A percentile compares a stretch with the other conserved stretches of the same genome.
These are phyloP conservation scores for Groenewaldozyma sp. DNA, from an alignment of 1,139 yeast genomes.

Conservation along the genomic window DNA sequence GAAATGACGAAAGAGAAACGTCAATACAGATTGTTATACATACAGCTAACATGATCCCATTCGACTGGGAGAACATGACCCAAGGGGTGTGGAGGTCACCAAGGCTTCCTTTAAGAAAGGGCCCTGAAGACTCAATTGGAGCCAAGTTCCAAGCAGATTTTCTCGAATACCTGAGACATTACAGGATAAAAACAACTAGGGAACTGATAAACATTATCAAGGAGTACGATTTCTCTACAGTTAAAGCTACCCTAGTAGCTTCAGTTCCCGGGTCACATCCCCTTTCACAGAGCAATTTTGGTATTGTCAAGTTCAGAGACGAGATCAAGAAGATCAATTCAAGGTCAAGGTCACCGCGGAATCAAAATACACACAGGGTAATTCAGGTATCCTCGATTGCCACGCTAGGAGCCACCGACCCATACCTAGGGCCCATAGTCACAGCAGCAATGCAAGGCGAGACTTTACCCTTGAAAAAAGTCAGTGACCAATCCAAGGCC, in stretches of 20 bases:
- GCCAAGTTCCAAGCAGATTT: conserved; percentile 22
- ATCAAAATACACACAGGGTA: conserved; percentile 12
- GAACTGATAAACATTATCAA: conserved; percentile 13
- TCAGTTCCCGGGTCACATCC: conserved; percentile 27
- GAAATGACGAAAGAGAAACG: conserved; percentile 8
- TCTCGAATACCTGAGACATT: conserved; percentile 19
- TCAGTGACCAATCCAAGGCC: background rate
- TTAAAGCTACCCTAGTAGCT: conserved; percentile 23
- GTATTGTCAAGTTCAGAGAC: conserved; percentile 17
- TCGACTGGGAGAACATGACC: conserved; percentile 28
- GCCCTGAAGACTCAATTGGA: background rate
- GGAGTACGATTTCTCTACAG: conserved; percentile 22
- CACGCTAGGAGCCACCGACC: conserved; percentile 19
- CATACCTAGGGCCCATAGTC: conserved; percentile 17
- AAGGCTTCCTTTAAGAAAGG: conserved; percentile 9
- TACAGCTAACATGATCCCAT: conserved; percentile 28
- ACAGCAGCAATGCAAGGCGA: conserved; percentile 16
- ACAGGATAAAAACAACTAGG: conserved; percentile 12
- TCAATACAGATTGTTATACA: conserved; percentile 26
- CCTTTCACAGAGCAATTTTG: conserved; percentile 17
- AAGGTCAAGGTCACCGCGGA: background rate
- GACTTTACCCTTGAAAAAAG: conserved; percentile 2
- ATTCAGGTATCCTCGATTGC: conserved; percentile 28
- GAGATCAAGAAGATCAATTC: conserved; percentile 8
- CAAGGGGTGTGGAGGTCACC: conserved; percentile 29